These are phyloP conservation scores for Epichloe sibirici DNA, from an alignment of 2,329 filamentous ascomycete genomes.

Conservation along the genomic window DNA sequence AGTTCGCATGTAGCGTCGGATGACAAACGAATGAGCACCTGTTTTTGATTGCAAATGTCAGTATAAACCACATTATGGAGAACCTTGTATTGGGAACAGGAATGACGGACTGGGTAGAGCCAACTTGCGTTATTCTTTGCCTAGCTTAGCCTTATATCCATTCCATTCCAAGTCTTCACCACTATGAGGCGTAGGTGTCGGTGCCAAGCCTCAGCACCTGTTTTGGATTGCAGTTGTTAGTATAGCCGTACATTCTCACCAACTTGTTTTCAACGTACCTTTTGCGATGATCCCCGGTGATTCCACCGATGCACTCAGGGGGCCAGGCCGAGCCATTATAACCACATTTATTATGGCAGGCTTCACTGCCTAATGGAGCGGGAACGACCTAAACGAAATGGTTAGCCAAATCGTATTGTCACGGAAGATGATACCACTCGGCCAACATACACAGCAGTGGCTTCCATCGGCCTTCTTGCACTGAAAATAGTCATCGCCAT, in stretches of 20 bases:
- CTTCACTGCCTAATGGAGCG: too few species aligned
- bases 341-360: too few species aligned
- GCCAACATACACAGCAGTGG: not conserved
- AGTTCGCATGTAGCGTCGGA: not conserved
- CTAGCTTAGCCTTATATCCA: not conserved
- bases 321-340: too few species aligned
- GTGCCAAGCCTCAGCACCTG: too few species aligned
- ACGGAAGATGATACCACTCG: not conserved
- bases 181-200: too few species aligned
- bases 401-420: not conserved
- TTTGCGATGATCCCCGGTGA: too few species aligned
- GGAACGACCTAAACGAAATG: too few species aligned
- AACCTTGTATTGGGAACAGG: too few species aligned
- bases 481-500: not conserved
- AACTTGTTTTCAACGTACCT: too few species aligned
- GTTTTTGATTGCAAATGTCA: too few species aligned
- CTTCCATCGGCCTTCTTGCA: not conserved
- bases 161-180: not conserved
- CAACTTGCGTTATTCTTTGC: not conserved
- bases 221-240: not conserved
- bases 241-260: not conserved
- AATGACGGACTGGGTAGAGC: too few species aligned
- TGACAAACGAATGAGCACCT: not conserved
- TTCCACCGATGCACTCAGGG: not conserved
- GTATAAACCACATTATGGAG: too few species aligned